These are phyloP conservation scores for Lentinula sp. DNA, from an alignment of 768 basidiomycete species.

Conservation along the genomic window DNA sequence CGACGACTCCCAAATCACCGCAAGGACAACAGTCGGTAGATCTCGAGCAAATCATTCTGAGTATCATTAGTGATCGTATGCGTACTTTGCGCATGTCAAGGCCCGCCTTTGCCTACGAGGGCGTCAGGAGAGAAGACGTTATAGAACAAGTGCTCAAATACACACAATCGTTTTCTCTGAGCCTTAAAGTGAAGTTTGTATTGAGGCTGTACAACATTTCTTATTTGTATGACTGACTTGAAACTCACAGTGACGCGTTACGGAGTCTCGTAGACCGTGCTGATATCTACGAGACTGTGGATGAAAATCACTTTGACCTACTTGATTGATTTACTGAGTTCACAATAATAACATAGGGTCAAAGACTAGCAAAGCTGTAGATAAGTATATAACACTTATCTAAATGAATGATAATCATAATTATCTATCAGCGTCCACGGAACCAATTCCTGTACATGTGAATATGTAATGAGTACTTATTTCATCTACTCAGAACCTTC, in stretches of 20 bases:
- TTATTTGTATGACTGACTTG: neutral
- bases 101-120: neutral
- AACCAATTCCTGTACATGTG: too few species aligned
- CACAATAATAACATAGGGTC: too few species aligned
- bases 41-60: neutral
- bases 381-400: neutral
- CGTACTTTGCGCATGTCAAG: neutral
- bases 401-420: too few species aligned
- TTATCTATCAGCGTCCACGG: too few species aligned
- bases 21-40: neutral
- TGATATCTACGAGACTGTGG: neutral
- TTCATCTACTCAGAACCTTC: too few species aligned
- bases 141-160: neutral
- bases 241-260: neutral
- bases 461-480: too few species aligned
- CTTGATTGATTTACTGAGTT: neutral
- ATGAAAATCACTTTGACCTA: slow-evolving; percentile 4
- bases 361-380: too few species aligned
- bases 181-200: neutral
- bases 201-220: neutral
- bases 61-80: neutral
- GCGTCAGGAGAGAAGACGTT: neutral
- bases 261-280: neutral
- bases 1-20: neutral
- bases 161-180: neutral